Percentiles rank a stretch among this genome's conserved stretches.
Conservation (phyloP, 2,329 filamentous ascomycete species). For the Eutypella sp. region DNA sequence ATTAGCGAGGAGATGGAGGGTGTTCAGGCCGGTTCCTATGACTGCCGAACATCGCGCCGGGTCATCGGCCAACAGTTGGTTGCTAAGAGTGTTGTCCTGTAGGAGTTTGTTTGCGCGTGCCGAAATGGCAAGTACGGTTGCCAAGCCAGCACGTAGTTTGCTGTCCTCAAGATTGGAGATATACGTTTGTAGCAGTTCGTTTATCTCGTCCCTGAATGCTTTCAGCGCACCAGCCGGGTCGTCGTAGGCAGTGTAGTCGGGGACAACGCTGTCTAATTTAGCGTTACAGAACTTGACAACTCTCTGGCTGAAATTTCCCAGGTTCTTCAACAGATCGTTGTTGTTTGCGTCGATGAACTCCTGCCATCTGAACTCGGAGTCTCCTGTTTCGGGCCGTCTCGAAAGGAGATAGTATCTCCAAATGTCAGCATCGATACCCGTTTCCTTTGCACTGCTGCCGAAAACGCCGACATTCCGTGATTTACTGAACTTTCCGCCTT, state of each 20-base stretch:
- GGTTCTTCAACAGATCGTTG: constrained; percentile 74
- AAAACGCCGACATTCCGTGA: constrained; percentile 87
- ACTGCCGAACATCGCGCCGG: constrained; percentile 51
- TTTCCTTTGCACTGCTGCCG: constrained; percentile 82
- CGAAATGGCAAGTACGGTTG: constrained; percentile 15
- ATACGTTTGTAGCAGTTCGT: constrained; percentile 62
- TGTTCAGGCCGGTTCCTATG: constrained; percentile 78
- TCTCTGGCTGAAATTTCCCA: constrained; percentile 53
- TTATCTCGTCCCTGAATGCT: constrained; percentile 53
- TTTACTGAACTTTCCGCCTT: constrained; percentile 89
- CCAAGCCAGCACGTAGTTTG: constrained; percentile 62
- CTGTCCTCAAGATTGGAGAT: constrained; percentile 64
- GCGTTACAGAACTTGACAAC: constrained; percentile 59
- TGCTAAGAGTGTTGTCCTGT: constrained; percentile 50
- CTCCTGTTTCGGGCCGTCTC: constrained; percentile 76
- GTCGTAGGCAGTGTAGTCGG: constrained; percentile 39
- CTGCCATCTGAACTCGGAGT: constrained; percentile 86
- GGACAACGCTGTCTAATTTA: constrained; percentile 57
- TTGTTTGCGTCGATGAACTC: constrained; percentile 83
- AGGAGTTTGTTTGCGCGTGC: constrained; percentile 43
- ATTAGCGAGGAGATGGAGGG: constrained; percentile 75
- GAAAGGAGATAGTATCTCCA: constrained; percentile 91
- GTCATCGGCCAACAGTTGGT: constrained; percentile 49
- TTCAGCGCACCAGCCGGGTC: constrained; percentile 27
- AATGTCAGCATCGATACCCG: constrained; percentile 78